Evolutionary conservation across 2,329 filamentous ascomycete genomes (phyloP), one percentile per base, ranked within the genome.

Genomic region (Fusarium neocosmosporiellum): DNA sequence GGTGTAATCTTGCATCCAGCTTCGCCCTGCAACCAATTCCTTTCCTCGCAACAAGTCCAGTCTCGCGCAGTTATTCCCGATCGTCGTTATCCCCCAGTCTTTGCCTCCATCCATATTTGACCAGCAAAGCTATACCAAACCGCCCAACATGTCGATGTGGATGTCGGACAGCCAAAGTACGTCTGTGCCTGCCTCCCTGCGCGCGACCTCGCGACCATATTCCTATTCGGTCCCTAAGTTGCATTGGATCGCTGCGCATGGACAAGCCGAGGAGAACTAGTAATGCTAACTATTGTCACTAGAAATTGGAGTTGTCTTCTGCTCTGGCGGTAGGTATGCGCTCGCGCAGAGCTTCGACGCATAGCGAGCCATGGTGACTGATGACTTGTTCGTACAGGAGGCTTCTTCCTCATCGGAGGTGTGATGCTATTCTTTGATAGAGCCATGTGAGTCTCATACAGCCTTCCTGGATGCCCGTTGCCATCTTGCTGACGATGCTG

Each of bases 231-330:
- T 18, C n/a, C 41, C 34, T 8, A 10, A 39, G 22, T 24, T 27
- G 36, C 48, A 24, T 59, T 59, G 67, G 59, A 63, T 62, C 46
- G 53, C 46, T 24, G 31, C 43, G 48, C 46, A 41, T 29, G 16
- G 34, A 39, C 27, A 41, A 37, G 14, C n/a, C 29, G 59, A 46
- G 33, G 20, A 20, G 33, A 13, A 59, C 31, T 16, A 20, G 13
- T 41, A 57, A 74, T 61, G 72, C 82, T 86, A 66, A 85, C 79
- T 20, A 11, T 63, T 67, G 37, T 65, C n/a, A 57, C 77, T 79
- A 98, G 96, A 99, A 84, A 93, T 98, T 79, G 96, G 96, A 77
- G 95, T 98, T 72, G 94, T 95, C 81, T 99, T 99, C 87, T 98
- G 96, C 89, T 96, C 94, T 80, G 96, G 95, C 80, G 96, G 95